Evolutionary conservation across 2,329 filamentous ascomycete genomes (phyloP), one percentile per base, ranked within the genome.

Genomic region (Chalaropsis ovoidea): DNA sequence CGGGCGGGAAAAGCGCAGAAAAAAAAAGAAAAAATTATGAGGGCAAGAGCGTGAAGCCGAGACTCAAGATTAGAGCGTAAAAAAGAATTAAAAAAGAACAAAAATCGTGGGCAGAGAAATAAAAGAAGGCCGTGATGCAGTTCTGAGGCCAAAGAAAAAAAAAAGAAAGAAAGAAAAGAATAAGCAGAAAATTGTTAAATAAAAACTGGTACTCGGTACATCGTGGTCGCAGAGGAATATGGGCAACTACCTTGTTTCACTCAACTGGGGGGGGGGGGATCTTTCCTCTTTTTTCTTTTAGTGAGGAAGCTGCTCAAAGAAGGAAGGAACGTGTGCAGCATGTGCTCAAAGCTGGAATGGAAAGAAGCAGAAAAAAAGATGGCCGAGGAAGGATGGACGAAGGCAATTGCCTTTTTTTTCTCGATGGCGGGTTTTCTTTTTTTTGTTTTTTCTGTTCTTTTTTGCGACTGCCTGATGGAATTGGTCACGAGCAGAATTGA

Each of bases 281-380:
- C 15, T 56, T 56, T 31, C 24, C 42, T 43, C 15, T 52, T 56
- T 56, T 56, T 54, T 56, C n/a, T 56, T 56, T 56, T 22, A 31
- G 11, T 31, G 52, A 56, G 52, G 52, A 56, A 56, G 52, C 52
- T 31, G 52, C 52, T 56, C 52, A 56, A 31, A 19, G 22, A 56
- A 31, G 52, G 24, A 56, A 56, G 52, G 52, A 56, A 56, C 22
- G 52, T 56, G 52, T 27, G 52, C 52, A 56, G 19, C 52, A 56
- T 56, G 52, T 35, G 52, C 24, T 56, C 52, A 27, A 27, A 31
- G 52, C 52, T 56, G 52, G 45, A 49, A n/a, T 47, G 45, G 45
- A 49, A 56, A 56, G 52, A 31, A 56, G 24, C 15, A 31, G 52
- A 56, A 56, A 56, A 56, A 56, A 56, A 54, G 52, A 56, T 56